These are phyloP conservation scores for Cyclaneusma minus DNA, from an alignment of 2,329 filamentous ascomycete genomes.

Conservation along the genomic window DNA sequence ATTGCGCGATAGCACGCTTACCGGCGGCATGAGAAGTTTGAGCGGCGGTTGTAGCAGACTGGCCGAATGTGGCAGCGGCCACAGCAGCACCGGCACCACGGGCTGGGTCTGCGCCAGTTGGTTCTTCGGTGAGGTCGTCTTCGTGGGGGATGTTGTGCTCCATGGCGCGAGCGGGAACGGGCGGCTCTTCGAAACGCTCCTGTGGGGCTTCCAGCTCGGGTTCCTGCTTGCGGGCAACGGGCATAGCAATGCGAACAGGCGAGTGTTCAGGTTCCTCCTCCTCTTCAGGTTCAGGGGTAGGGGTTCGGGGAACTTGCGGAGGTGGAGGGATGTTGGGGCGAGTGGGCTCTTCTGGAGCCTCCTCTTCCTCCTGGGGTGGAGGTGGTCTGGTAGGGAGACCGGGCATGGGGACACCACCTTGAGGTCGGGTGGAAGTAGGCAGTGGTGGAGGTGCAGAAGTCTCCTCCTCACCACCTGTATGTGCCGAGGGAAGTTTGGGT, in stretches of 20 bases:
- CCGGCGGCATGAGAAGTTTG: slow-evolving; percentile 36
- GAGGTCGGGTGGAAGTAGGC: slow-evolving; percentile 38
- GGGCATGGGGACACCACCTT: slow-evolving; percentile 63
- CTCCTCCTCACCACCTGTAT: slow-evolving; percentile 14
- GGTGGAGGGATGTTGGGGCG: slow-evolving; percentile 25
- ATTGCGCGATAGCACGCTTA: slow-evolving; percentile 66
- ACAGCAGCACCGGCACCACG: slow-evolving; percentile 44
- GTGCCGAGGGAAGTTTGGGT: slow-evolving; percentile 17
- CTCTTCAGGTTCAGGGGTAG: slow-evolving; percentile 24
- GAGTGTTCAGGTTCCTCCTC: slow-evolving; percentile 41
- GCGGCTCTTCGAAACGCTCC: slow-evolving; percentile 31
- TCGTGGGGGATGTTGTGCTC: slow-evolving; percentile 46
- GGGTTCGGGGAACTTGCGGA: slow-evolving; percentile 18
- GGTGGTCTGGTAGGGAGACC: slow-evolving; percentile 52
- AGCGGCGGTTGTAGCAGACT: slow-evolving; percentile 22
- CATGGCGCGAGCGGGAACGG: slow-evolving; percentile 49
- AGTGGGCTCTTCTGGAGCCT: slow-evolving; percentile 36
- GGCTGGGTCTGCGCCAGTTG: slow-evolving; percentile 38
- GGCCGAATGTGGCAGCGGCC: slow-evolving; percentile 28
- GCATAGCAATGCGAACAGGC: slow-evolving; percentile 74
- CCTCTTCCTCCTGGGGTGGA: slow-evolving; percentile 25
- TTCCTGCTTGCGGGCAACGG: slow-evolving; percentile 50
- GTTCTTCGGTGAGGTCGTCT: slow-evolving; percentile 48
- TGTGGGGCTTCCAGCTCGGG: slow-evolving; percentile 36
- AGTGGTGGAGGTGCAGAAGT: slow-evolving; percentile 21